Evolutionary conservation across 106 monocot species (phyloP), one percentile per base, ranked within the genome.

Genomic region (Ottelia alismoides): DNA sequence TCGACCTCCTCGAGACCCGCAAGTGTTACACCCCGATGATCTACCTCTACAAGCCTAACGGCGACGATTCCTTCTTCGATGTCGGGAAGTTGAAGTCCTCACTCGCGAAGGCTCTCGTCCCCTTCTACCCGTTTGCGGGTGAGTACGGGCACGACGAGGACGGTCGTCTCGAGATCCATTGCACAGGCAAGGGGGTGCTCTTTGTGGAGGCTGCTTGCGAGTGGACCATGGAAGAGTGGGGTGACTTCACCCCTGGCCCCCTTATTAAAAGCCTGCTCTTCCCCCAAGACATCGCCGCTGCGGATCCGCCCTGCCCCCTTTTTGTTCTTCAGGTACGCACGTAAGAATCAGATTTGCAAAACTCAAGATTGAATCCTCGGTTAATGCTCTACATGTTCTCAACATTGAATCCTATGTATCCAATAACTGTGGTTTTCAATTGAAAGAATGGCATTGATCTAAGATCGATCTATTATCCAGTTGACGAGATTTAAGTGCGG

Each of bases 91-190:
- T 84, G 7, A 78, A 59, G 62, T 27, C 14, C 0, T 32, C 75
- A 3, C 49, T 84, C 0, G 32, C 61, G 19, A 59, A 62, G 35
- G 61, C 68, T 1, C 54, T 83, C 20, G 75, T 75, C 20, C 55
- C 43, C 1, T 83, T 78, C 68, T 83, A 83, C 43, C 72, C 72
- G 16, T 28, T 72, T 20, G 83, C 72, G 6, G 83, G 83, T n/a
- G 57, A 72, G 24, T 65, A 75, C 3, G 44, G 47, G 0, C 18
- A 32, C 20, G 60, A 45, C 63, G 1, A 6, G 1, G 30, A 65
- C 31, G 73, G 76, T 5, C 69, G 71, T 0, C 9, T 68, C 11
- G 62, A 80, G 79, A 68, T 89, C 61, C 10, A 59, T 1, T 89
- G 88, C 70, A 76, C 57, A 9, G 81, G 68, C 0, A 75, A 85